Percentiles rank a stretch among this genome's conserved stretches.
Conservation (phyloP, 1,139 yeast genomes). For the Debaryomyces subglobosus region DNA sequence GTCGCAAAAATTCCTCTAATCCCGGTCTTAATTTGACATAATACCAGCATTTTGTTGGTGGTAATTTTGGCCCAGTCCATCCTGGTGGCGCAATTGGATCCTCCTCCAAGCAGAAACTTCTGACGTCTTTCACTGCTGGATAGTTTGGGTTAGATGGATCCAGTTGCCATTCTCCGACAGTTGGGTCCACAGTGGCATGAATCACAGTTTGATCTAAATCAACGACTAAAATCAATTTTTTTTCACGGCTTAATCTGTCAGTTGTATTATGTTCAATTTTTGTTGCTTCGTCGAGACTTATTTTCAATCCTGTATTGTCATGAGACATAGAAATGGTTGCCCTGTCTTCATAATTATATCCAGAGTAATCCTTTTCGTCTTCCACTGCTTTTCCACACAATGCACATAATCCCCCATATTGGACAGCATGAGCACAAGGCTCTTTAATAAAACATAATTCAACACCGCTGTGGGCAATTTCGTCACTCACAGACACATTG, state of each 20-base stretch:
- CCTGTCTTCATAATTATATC: slow-evolving; percentile 70
- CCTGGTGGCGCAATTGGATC: slow-evolving; percentile 63
- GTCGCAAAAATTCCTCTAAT: slow-evolving; percentile 65
- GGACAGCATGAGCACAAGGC: slow-evolving; percentile 93
- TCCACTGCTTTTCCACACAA: slow-evolving; percentile 87
- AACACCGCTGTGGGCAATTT: slow-evolving; percentile 53
- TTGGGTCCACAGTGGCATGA: slow-evolving; percentile 97
- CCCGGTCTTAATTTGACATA: slow-evolving; percentile 95
- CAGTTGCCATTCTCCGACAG: slow-evolving; percentile 94
- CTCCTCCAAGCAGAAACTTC: slow-evolving; percentile 76
- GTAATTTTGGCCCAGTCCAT: slow-evolving; percentile 59
- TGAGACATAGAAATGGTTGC: slow-evolving; percentile 91
- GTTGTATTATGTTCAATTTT: slow-evolving; percentile 75
- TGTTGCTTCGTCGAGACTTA: slow-evolving; percentile 84
- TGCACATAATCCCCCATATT: slow-evolving; percentile 94
- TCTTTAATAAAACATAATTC: slow-evolving; percentile 64
- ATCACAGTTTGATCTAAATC: slow-evolving; percentile 97
- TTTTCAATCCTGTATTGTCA: slow-evolving; percentile 82
- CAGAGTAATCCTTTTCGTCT: slow-evolving; percentile 78
- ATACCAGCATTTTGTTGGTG: slow-evolving; percentile 74
- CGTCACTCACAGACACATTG: slow-evolving; percentile 59
- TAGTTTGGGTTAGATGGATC: slow-evolving; percentile 86
- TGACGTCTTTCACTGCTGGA: slow-evolving; percentile 80
- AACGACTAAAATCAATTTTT: slow-evolving; percentile 84
- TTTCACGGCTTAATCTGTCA: slow-evolving; percentile 58